Conservation (phyloP, 2,329 filamentous ascomycete species). For the Aaosphaeria pasadenensis region DNA sequence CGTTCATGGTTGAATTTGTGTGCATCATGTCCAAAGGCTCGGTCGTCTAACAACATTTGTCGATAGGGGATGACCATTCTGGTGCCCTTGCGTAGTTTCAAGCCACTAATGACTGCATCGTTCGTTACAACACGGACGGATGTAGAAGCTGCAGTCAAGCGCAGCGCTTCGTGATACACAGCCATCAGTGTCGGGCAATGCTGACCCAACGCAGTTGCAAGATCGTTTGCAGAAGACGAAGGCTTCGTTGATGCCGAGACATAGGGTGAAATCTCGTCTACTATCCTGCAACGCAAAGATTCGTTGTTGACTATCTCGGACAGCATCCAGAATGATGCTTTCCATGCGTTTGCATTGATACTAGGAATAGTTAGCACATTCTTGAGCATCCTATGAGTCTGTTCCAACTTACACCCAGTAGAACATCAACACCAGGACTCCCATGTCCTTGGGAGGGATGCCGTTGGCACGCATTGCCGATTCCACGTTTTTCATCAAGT, state of each 20-base stretch:
- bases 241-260: not conserved
- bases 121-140: conserved; percentile 6
- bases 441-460: no score
- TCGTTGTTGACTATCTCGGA: not conserved
- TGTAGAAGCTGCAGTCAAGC: conserved; percentile 8
- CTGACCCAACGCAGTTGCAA: not conserved
- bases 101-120: conserved; percentile 5
- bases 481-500: no score
- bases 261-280: not conserved
- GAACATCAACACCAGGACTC: no score
- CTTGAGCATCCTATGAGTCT: no score
- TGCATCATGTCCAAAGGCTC: not conserved
- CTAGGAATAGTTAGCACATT: not conserved
- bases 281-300: not conserved
- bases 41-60: not conserved
- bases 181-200: not conserved
- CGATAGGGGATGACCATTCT: conserved; percentile 6
- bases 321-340: not conserved
- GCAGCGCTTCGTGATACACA: conserved; percentile 2
- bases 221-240: not conserved
- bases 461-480: no score
- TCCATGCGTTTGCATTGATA: not conserved
- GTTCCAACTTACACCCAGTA: no score
- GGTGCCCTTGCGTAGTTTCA: conserved; percentile 6
- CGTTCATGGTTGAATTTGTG: conserved; percentile 2